phyloP scores from a whole-genome alignment of 2,329 filamentous ascomycete genomes.

The Trichoderma aggressivum region DNA sequence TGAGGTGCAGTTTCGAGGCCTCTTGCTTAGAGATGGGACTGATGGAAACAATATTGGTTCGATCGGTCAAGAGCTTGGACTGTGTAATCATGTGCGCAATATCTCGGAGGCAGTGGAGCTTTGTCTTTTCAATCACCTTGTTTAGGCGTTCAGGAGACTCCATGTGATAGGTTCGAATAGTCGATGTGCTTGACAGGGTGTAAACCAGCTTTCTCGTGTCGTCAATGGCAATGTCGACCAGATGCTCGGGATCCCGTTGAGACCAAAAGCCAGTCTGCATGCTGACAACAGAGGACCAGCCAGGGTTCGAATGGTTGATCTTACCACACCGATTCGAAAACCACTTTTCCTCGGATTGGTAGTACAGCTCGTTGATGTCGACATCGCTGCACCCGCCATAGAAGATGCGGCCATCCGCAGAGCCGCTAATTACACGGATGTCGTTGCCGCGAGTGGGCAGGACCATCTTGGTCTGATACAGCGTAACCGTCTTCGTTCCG shows the following conservation, averaged over 20 bases:
- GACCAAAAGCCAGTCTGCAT: constrained; percentile 50
- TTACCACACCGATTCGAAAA: constrained; percentile 86
- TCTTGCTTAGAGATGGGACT: constrained; percentile 78
- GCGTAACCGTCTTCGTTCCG: constrained; percentile 67
- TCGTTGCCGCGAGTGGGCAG: constrained; percentile 72
- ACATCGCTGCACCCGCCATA: constrained; percentile 78
- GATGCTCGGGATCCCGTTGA: constrained; percentile 55
- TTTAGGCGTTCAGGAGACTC: constrained; percentile 60
- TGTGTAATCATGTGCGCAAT: constrained; percentile 83
- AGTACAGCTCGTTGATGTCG: constrained; percentile 90
- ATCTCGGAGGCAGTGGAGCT: constrained; percentile 60
- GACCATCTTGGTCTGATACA: constrained; percentile 88
- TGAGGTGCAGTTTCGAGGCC: constrained; percentile 78
- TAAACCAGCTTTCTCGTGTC: constrained; percentile 87
- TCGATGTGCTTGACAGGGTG: constrained; percentile 81
- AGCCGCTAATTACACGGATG: constrained; percentile 75
- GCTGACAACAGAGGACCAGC: constrained; percentile 62
- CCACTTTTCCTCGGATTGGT: constrained; percentile 97
- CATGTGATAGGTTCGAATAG: constrained; percentile 89
- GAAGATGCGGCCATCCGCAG: constrained; percentile 86
- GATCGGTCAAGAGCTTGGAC: constrained; percentile 66
- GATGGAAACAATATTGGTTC: constrained; percentile 75
- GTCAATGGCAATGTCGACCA: constrained; percentile 80
- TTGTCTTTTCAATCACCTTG: constrained; percentile 64
- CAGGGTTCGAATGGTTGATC: constrained; percentile 78